These are phyloP conservation scores for Aspergillus viridinutans DNA, from an alignment of 2,329 filamentous ascomycete species.

Conservation along the genomic window DNA sequence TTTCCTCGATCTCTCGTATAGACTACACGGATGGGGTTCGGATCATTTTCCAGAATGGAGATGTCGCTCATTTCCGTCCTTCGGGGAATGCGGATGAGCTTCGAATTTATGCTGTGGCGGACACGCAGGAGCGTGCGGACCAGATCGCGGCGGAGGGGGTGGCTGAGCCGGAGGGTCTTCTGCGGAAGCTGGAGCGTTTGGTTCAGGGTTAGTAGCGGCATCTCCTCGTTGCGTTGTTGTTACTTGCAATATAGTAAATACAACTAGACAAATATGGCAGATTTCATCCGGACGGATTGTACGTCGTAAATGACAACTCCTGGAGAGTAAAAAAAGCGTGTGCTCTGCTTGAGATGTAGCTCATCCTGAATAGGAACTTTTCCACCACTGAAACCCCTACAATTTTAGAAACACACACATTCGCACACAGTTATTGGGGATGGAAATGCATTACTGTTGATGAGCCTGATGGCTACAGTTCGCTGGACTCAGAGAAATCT, in stretches of 20 bases:
- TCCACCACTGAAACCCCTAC: neutral
- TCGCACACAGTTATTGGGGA: too few species aligned
- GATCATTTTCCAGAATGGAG: conserved; percentile 28
- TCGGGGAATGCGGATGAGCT: conserved; percentile 33
- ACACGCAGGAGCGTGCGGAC: conserved; percentile 28
- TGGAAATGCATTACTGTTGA: too few species aligned
- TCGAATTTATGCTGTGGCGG: conserved; percentile 30
- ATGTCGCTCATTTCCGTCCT: conserved; percentile 31
- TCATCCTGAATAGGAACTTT: neutral
- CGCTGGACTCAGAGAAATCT: too few species aligned
- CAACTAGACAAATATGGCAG: neutral
- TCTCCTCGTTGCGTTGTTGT: too few species aligned
- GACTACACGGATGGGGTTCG: conserved; percentile 31
- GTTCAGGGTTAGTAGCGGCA: neutral
- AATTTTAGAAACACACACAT: neutral
- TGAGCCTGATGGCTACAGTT: too few species aligned
- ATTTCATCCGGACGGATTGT: too few species aligned
- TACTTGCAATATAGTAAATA: neutral
- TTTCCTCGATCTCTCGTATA: conserved; percentile 20
- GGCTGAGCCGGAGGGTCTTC: conserved; percentile 24
- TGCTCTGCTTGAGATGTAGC: neutral
- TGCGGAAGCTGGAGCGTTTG: conserved; percentile 21
- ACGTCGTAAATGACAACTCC: neutral
- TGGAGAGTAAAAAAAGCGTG: too few species aligned
- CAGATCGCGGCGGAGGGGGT: conserved; percentile 23